These are phyloP conservation scores for Arthrobotrys sinensis DNA, from an alignment of 2,329 filamentous ascomycete genomes.

Conservation along the genomic window DNA sequence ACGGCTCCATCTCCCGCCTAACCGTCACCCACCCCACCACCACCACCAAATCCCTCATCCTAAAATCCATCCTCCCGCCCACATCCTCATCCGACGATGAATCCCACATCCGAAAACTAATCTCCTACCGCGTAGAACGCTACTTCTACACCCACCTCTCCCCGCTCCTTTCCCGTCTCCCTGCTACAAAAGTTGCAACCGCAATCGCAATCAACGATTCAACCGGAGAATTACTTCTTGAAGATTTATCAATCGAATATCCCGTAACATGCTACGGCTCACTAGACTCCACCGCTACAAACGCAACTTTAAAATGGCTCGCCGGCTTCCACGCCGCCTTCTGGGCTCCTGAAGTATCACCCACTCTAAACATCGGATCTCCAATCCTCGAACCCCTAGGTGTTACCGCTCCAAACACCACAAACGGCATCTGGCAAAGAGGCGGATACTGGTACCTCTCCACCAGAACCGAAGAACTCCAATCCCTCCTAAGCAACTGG, in stretches of 20 bases:
- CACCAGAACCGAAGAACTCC: constrained; percentile 75
- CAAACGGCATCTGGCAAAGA: constrained; percentile 73
- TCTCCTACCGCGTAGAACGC: constrained; percentile 79
- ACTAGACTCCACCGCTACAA: constrained; percentile 69
- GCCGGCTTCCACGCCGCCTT: constrained; percentile 75
- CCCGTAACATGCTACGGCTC: constrained; percentile 35
- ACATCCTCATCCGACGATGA: constrained; percentile 43
- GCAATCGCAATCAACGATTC: constrained; percentile 48
- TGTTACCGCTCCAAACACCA: constrained; percentile 66
- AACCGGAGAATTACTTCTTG: constrained; percentile 66
- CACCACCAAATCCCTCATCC: constrained; percentile 49
- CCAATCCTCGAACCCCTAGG: constrained; percentile 73
- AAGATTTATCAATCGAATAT: constrained; percentile 69
- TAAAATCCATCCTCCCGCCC: constrained; percentile 62
- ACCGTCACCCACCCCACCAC: constrained; percentile 32
- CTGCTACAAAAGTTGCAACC: constrained; percentile 52
- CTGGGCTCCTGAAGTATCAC: constrained; percentile 66
- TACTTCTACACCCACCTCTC: constrained; percentile 76
- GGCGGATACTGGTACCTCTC: constrained; percentile 80
- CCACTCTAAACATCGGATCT: constrained; percentile 65
- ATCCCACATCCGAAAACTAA: constrained; percentile 75
- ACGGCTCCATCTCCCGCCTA: constrained; percentile 63
- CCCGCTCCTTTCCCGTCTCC: constrained; percentile 68
- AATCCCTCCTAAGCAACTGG: constrained; percentile 67
- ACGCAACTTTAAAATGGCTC: constrained; percentile 75